These are phyloP conservation scores for Nakazawaea populi DNA, from an alignment of 805 yeast species.

Conservation along the genomic window DNA sequence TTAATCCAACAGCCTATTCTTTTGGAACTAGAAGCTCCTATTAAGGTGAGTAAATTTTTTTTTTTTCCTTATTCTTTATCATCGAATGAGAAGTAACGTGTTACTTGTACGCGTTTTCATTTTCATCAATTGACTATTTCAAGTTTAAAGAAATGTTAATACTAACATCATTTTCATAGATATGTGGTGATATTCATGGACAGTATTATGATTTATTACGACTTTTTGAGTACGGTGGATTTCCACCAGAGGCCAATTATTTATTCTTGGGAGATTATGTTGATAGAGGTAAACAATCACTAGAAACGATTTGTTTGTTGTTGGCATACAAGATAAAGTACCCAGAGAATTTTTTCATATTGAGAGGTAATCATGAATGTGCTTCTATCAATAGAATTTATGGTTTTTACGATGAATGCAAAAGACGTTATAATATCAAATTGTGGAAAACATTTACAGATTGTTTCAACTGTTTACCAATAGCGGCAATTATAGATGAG, in stretches of 20 bases:
- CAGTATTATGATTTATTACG: constrained; percentile 95
- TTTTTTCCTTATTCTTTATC: not conserved
- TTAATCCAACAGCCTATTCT: constrained; percentile 96
- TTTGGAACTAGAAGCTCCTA: constrained; percentile 95
- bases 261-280: constrained; percentile 95
- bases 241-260: constrained; percentile 98
- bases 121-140: no score
- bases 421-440: constrained; percentile 95
- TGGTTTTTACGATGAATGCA: constrained; percentile 98
- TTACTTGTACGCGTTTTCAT: not conserved
- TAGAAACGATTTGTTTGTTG: constrained; percentile 90
- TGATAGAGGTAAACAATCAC: constrained; percentile 96
- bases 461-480: constrained; percentile 96
- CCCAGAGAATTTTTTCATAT: constrained; percentile 94
- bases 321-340: constrained; percentile 96
- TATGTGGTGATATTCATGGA: constrained; percentile 98
- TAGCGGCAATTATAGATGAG: constrained; percentile 97
- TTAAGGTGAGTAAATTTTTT: constrained; percentile 52
- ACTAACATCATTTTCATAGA: constrained; percentile 25
- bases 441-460: constrained; percentile 99
- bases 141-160: not conserved
- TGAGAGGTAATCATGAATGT: constrained; percentile 98
- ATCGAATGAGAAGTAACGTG: no score
- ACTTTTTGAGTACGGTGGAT: constrained; percentile 96
- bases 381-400: constrained; percentile 97